Evolutionary conservation across 345 rosid species (phyloP).

Genomic region (Abelmoschus esculentus): DNA sequence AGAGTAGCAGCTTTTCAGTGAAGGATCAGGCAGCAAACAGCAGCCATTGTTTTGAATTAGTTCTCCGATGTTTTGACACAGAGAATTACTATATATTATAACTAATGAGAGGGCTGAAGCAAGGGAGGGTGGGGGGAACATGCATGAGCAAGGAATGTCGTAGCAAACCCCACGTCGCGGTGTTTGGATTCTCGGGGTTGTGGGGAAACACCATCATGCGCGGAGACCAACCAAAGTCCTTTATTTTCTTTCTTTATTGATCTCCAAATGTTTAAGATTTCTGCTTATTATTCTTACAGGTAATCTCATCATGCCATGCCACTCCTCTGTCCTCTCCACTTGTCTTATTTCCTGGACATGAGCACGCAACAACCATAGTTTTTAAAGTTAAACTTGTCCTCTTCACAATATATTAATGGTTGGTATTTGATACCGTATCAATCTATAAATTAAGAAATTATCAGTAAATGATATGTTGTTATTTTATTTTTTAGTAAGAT

Average conservation of each 20-base stretch:
- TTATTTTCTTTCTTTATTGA: neutral
- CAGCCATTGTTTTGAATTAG: slow-evolving; percentile 17
- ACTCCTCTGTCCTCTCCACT: slow-evolving; percentile 12
- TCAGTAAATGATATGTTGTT: no score
- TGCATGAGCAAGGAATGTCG: slow-evolving; percentile 35
- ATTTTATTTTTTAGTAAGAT: no score
- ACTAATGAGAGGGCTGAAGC: neutral
- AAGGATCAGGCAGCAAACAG: slow-evolving; percentile 11
- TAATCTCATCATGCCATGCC: slow-evolving; percentile 43
- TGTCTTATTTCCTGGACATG: slow-evolving; percentile 34
- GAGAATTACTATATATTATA: no score
- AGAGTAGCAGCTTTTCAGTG: slow-evolving; percentile 38
- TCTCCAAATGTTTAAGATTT: neutral
- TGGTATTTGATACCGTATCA: neutral
- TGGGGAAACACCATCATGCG: neutral
- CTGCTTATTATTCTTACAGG: slow-evolving; percentile 30
- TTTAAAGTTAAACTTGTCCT: neutral
- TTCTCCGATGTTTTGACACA: no score
- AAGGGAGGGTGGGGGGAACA: slow-evolving; percentile 51
- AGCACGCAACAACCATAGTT: slow-evolving; percentile 2
- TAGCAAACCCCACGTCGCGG: neutral
- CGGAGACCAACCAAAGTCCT: neutral
- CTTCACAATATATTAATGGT: neutral
- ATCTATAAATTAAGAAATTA: no score
- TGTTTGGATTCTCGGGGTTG: neutral